These are phyloP conservation scores for Trichosporon sp. DNA, from an alignment of 1,284 basidiomycete species.

Conservation along the genomic window DNA sequence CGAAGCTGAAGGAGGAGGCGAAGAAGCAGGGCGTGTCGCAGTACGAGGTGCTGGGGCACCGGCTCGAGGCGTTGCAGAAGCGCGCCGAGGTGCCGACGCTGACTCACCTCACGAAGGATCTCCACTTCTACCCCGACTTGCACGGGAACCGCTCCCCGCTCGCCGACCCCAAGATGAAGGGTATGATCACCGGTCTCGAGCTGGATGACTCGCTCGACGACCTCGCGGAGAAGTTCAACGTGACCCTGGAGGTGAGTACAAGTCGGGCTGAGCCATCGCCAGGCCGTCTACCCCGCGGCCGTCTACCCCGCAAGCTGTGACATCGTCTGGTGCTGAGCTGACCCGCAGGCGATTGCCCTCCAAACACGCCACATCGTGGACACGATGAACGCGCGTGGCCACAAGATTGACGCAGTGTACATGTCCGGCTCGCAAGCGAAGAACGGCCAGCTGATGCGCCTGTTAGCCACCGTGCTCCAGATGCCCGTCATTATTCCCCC, in stretches of 20 bases:
- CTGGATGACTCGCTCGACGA: conserved; percentile 78
- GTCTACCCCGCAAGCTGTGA: no score
- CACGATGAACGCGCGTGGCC: conserved; percentile 83
- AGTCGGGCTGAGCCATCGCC: no score
- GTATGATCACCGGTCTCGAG: conserved; percentile 83
- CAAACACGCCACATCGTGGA: conserved; percentile 95
- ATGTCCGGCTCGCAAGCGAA: conserved; percentile 88
- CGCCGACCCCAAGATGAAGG: conserved; percentile 89
- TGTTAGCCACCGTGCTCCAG: conserved; percentile 81
- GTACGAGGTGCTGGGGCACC: conserved; percentile 69
- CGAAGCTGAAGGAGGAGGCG: conserved; percentile 66
- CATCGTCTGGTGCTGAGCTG: background rate
- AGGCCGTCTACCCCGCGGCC: no score
- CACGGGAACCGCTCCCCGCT: conserved; percentile 92
- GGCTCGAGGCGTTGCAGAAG: conserved; percentile 68
- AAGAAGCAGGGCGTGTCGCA: conserved; percentile 57
- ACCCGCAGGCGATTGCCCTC: conserved; percentile 73
- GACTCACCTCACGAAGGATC: conserved; percentile 83
- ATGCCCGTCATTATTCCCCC: conserved; percentile 83
- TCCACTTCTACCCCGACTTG: conserved; percentile 94
- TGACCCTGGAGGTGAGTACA: conserved; percentile 71
- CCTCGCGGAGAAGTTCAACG: conserved; percentile 85
- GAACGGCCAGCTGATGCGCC: conserved; percentile 78
- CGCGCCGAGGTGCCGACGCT: conserved; percentile 66
- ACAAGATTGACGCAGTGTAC: conserved; percentile 82